phyloP scores from a whole-genome alignment of 1,284 basidiomycete species.

The Pseudomicrostroma phylloplanum region DNA sequence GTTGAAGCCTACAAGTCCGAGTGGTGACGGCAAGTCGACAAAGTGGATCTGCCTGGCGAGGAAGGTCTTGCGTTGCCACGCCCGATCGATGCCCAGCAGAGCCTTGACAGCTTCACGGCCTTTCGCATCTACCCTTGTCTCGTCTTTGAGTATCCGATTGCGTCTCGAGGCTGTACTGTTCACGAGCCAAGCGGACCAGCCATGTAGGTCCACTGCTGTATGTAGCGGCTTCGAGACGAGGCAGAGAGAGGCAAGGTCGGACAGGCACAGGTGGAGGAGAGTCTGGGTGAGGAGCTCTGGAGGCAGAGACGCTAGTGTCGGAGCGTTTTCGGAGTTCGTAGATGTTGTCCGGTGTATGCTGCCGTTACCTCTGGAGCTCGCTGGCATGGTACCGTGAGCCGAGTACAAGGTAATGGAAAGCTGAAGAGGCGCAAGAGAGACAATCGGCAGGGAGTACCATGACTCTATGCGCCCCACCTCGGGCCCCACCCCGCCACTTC shows the following conservation, averaged over 20 bases:
- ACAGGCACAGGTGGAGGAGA: neutral
- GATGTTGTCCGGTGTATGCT: too few species aligned
- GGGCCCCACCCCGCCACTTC: too few species aligned
- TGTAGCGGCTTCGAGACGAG: constrained; percentile 1
- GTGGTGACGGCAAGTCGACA: neutral
- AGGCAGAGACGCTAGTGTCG: neutral
- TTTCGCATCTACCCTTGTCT: neutral
- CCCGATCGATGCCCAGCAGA: neutral
- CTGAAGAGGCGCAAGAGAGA: too few species aligned
- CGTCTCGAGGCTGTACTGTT: neutral
- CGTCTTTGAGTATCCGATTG: neutral
- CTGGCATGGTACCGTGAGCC: too few species aligned
- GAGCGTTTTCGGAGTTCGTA: too few species aligned
- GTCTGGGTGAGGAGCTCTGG: neutral
- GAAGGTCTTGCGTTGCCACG: neutral
- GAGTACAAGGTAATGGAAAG: too few species aligned
- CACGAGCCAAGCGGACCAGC: neutral
- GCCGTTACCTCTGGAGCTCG: too few species aligned
- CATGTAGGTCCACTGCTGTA: neutral
- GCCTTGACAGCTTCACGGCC: too few species aligned
- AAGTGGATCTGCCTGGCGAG: neutral
- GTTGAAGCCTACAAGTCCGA: neutral
- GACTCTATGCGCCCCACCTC: too few species aligned
- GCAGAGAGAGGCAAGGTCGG: neutral
- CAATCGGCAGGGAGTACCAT: too few species aligned